A percentile compares a stretch with the other conserved stretches of the same genome.
Conservation (phyloP, 495 filamentous ascomycete genomes). For the Poronia punctata region DNA sequence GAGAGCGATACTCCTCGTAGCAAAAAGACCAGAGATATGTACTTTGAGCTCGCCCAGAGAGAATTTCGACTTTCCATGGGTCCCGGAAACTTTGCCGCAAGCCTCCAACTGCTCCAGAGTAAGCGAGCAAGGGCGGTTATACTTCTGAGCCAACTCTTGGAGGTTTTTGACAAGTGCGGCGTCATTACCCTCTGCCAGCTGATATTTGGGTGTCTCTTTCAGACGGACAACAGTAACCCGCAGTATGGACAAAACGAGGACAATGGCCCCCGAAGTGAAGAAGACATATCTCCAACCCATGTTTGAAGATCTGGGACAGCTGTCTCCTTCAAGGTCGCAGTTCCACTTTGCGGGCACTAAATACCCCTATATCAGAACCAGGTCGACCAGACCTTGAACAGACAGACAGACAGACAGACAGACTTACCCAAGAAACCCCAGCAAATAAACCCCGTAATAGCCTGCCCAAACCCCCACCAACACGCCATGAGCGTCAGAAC, state of each 20-base stretch:
- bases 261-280: conserved; percentile 56
- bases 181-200: conserved; percentile 58
- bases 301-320: conserved; percentile 57
- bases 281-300: conserved; percentile 81
- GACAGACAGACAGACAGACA: conserved; percentile 3
- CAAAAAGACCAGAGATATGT: conserved; percentile 59
- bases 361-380: conserved; percentile 18
- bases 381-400: conserved; percentile 19
- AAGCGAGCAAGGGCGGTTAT: conserved; percentile 56
- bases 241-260: conserved; percentile 57
- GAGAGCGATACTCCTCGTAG: conserved; percentile 51
- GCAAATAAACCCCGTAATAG: conserved; percentile 64
- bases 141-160: conserved; percentile 52
- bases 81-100: conserved; percentile 37
- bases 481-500: conserved; percentile 66
- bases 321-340: conserved; percentile 46
- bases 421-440: conserved; percentile 67
- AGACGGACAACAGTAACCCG: conserved; percentile 63
- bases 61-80: conserved; percentile 36
- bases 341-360: conserved; percentile 39
- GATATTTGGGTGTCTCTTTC: conserved; percentile 67
- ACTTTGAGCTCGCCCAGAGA: conserved; percentile 43
- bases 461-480: conserved; percentile 73
- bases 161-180: conserved; percentile 54
- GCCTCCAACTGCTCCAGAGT: conserved; percentile 53